These are phyloP conservation scores for Lactarius psammicola DNA, from an alignment of 768 basidiomycete genomes.

Conservation along the genomic window DNA sequence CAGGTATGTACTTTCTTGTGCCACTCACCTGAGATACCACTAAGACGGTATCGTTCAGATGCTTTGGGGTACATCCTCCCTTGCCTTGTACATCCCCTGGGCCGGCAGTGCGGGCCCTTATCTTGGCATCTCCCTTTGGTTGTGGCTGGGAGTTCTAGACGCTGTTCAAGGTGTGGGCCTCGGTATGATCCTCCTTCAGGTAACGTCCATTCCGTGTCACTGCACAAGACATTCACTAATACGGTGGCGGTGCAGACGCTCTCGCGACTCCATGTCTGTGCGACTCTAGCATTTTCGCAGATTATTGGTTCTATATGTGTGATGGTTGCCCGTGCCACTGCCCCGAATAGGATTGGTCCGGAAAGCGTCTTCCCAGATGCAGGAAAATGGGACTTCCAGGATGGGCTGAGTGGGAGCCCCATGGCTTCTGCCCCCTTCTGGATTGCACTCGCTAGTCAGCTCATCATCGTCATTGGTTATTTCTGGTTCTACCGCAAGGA, in stretches of 20 bases:
- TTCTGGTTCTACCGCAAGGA: slow-evolving; percentile 98
- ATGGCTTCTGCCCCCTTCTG: slow-evolving; percentile 86
- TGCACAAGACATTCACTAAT: slow-evolving; percentile 1
- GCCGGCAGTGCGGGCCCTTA: slow-evolving; percentile 84
- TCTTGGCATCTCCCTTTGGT: slow-evolving; percentile 85
- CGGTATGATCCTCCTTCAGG: slow-evolving; percentile 84
- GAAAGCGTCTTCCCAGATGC: slow-evolving; percentile 89
- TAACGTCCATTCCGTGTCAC: slow-evolving; percentile 21
- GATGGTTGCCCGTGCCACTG: slow-evolving; percentile 89
- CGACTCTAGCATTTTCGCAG: slow-evolving; percentile 87
- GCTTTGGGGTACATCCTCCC: slow-evolving; percentile 93
- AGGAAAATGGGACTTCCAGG: slow-evolving; percentile 83
- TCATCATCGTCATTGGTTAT: slow-evolving; percentile 87
- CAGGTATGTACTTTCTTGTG: slow-evolving; percentile 49
- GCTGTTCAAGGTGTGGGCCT: slow-evolving; percentile 93
- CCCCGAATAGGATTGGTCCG: slow-evolving; percentile 87
- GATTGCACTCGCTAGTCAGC: slow-evolving; percentile 75
- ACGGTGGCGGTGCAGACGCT: slow-evolving; percentile 52
- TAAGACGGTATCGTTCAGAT: slow-evolving; percentile 46
- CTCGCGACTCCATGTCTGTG: slow-evolving; percentile 91
- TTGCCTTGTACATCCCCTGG: slow-evolving; percentile 93
- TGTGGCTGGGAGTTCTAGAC: slow-evolving; percentile 94
- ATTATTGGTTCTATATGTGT: slow-evolving; percentile 88
- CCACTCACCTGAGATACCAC: neutral
- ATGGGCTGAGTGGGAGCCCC: slow-evolving; percentile 73